Evolutionary conservation across 306 rosid species (phyloP), one percentile per base, ranked within the genome.

Genomic region (Carpinus fangiana): DNA sequence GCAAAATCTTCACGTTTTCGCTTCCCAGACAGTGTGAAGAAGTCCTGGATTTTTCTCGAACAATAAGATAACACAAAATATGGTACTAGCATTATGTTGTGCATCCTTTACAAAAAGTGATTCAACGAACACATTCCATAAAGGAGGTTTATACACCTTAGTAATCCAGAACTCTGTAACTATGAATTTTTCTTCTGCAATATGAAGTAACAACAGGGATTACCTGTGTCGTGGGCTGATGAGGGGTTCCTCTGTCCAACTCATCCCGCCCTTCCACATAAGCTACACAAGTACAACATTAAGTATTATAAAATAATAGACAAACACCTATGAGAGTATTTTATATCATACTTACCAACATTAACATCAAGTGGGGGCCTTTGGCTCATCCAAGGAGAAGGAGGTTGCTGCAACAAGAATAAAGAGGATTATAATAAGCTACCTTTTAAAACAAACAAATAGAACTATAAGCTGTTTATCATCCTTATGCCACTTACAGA

Each of bases 251-350:
- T 82, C 93, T 90, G 74, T 93, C 98, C 21, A 76, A 85, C 81
- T 93, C 99, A 21, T 93, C 99, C 83, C 98, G 92, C 86, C 94
- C 98, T 87, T 96, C 99, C 80, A 89, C 98, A 48, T 96, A 96
- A 83, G 99, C 99, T 96, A 78, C 84, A 89, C 65, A 67, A 79
- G 84, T 65, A 81, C 78, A 78, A 50, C 73, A 74, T 20, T 51
- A 34, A 69, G 89, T 80, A 90, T 74, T 56, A 70, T 77, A 83
- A 65, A 79, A 76, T 79, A 76, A 74, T 80, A 28, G 70, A 68
- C 18, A n/a, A 82, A 31, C 74, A 72, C 46, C 53, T 67, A 59
- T 48, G 54, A 57, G 36, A 76, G 43, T 70, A 69, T 46, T 72
- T 70, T 31, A 50, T 79, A 80, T 61, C 65, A 52, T 64, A 83